phyloP scores from a whole-genome alignment of 495 filamentous ascomycete species.

The Neurospora sp. region DNA sequence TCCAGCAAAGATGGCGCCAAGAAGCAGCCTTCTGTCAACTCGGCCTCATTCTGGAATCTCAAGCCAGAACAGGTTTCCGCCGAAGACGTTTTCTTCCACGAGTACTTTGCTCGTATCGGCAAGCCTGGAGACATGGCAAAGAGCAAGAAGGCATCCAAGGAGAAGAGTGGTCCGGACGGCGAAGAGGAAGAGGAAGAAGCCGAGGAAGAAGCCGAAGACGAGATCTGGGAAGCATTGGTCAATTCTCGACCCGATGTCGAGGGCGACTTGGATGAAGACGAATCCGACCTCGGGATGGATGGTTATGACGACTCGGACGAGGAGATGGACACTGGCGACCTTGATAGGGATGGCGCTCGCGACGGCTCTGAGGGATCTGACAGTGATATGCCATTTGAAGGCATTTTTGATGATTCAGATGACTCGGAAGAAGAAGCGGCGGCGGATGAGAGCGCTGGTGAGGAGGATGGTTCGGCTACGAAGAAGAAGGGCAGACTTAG shows the following conservation, averaged over 20 bases:
- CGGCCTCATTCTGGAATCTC: constrained; percentile 84
- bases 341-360: constrained; percentile 17
- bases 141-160: constrained; percentile 42
- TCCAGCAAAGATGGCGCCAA: constrained; percentile 40
- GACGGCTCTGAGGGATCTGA: constrained; percentile 34
- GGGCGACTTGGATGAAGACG: constrained; percentile 40
- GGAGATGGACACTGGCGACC: constrained; percentile 30
- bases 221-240: constrained; percentile 92
- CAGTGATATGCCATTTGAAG: constrained; percentile 28
- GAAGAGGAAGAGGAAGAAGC: constrained; percentile 40
- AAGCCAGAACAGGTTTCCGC: constrained; percentile 73
- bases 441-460: constrained; percentile 21
- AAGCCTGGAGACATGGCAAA: constrained; percentile 50
- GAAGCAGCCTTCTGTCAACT: constrained; percentile 56
- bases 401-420: constrained; percentile 34
- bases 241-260: constrained; percentile 46
- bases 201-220: constrained; percentile 50
- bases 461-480: constrained; percentile 13
- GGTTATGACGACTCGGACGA: constrained; percentile 35
- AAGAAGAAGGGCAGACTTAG: constrained; percentile 47
- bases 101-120: constrained; percentile 77
- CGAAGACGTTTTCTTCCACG: constrained; percentile 96
- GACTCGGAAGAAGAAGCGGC: constrained; percentile 20
- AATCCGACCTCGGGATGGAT: constrained; percentile 42
- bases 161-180: constrained; percentile 10